These are phyloP conservation scores for Alternaria atra DNA, from an alignment of 2,329 filamentous ascomycete species.

Conservation along the genomic window DNA sequence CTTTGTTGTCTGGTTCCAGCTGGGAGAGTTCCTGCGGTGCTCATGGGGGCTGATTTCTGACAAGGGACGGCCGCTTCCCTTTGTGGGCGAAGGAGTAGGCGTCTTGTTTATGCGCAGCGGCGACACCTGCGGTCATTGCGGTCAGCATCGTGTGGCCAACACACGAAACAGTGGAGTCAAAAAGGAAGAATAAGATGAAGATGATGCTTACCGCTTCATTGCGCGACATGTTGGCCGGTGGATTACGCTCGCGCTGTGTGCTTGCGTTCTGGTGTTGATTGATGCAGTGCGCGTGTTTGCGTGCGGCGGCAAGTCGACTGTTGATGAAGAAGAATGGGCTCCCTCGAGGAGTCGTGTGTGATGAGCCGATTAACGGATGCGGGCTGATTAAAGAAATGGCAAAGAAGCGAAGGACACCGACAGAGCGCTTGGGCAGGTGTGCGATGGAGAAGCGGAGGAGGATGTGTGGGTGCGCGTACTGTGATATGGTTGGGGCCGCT, in stretches of 20 bases:
- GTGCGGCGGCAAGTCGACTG: constrained; percentile 20
- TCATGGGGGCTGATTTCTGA: constrained; percentile 89
- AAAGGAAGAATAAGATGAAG: neutral
- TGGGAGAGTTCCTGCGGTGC: constrained; percentile 89
- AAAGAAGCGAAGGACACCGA: constrained; percentile 38
- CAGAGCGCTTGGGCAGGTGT: constrained; percentile 40
- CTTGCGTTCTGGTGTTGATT: constrained; percentile 11
- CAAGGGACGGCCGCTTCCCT: constrained; percentile 70
- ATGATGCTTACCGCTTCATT: constrained; percentile 52
- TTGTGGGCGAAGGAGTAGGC: constrained; percentile 69
- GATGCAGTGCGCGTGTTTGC: neutral
- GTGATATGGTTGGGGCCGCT: constrained; percentile 30
- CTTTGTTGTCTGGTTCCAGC: constrained; percentile 80
- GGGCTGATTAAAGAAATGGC: constrained; percentile 26
- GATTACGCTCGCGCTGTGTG: constrained; percentile 26
- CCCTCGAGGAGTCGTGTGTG: constrained; percentile 35
- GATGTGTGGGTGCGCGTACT: constrained; percentile 29
- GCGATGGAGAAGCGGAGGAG: constrained; percentile 39
- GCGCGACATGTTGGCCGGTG: constrained; percentile 47
- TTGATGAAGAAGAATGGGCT: constrained; percentile 48
- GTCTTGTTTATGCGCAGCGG: constrained; percentile 82
- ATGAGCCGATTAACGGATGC: constrained; percentile 23
- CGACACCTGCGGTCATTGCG: constrained; percentile 66
- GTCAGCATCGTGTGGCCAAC: constrained; percentile 17
- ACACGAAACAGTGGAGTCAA: neutral